Base-by-base conservation (phyloP, 2,329 filamentous ascomycete species). In the Plectosphaerella plurivora region DNA sequence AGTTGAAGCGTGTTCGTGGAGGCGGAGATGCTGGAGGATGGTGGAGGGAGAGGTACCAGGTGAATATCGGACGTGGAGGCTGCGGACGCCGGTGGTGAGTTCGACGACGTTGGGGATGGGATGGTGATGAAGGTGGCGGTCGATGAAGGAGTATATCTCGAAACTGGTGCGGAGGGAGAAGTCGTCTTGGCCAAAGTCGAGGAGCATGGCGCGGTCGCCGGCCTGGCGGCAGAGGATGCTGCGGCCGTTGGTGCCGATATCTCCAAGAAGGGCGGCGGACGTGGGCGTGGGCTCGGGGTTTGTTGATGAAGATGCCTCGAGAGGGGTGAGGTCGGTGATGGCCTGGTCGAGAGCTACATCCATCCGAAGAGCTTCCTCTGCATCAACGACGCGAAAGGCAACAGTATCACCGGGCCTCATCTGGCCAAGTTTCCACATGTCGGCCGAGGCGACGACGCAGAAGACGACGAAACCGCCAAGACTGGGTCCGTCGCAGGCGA, bases 361-460 rank as follows among this genome's bases (percentile, higher is more conserved):
- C 10, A 67, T 56, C 11, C 56, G 51, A 4, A 64, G 20, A 1
- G 66, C 66, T 16, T 54, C 55, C 5, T 59, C 55, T 8, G 63
- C 57, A 9, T 48, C 59, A 25, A 72, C 61, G 10, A 65, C 61
- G 2, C 58, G 60, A 35, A 73, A 65, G 0, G 57, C 60, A n/a
- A 72, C 62, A 14, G 57, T 61, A 52, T 74, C 71, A 1, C 72
- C 72, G 2, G 70, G 68, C 8, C 63, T 63, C 14, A 70, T 60
- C 53, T 73, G 72, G 10, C 72, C 73, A 22, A 74, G 54, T 57
- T 73, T 73, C 69, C 69, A 74, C 58, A 73, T 59, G 33, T 74
- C 70, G 1, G 66, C 66, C 12, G 65, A 64, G 5, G 65, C 64
- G 5, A 75, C 63, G 0, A 68, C 66, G 18, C 65, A 70, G 24